Evolutionary conservation across 139 green algal genomes (phyloP).

Genomic region (Marvania coccoides): DNA sequence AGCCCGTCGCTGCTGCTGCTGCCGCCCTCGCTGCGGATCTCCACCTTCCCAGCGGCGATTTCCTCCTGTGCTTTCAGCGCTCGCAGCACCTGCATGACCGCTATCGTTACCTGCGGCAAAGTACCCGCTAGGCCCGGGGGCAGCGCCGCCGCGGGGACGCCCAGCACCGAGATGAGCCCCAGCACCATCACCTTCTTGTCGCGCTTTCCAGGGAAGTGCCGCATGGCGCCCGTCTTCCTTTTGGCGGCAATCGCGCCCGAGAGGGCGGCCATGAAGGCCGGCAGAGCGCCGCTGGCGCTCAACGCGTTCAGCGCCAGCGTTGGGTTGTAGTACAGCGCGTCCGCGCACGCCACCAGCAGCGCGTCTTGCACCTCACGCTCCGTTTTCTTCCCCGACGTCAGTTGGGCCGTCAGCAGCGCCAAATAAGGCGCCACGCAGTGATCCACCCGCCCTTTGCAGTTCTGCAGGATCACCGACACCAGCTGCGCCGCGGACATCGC

Average conservation of each 20-base stretch:
- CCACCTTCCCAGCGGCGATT: not conserved
- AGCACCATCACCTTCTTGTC: constrained; percentile 78
- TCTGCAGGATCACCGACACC: constrained; percentile 75
- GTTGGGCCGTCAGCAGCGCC: not conserved
- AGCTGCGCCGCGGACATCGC: constrained; percentile 69
- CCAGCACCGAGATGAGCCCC: constrained; percentile 55
- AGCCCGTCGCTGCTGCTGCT: not conserved
- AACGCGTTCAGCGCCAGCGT: constrained; percentile 57
- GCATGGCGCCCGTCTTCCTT: constrained; percentile 34
- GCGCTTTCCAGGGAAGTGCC: constrained; percentile 56
- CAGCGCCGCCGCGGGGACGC: constrained; percentile 36
- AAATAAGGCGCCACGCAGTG: constrained; percentile 66
- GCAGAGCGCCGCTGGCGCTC: constrained; percentile 26
- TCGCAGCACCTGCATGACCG: constrained; percentile 31
- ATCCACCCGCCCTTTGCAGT: constrained; percentile 72
- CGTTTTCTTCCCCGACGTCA: not conserved
- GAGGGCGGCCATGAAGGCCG: constrained; percentile 18
- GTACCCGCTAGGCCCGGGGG: constrained; percentile 47
- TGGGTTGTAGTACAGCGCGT: constrained; percentile 88
- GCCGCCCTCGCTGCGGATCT: not conserved
- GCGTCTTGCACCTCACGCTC: constrained; percentile 35
- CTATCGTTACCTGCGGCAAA: constrained; percentile 31
- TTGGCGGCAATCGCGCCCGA: constrained; percentile 39
- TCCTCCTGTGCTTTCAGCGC: constrained; percentile 36
- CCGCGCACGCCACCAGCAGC: constrained; percentile 69